Evolutionary conservation across 495 filamentous ascomycete species (phyloP).

Genomic region (Amniculicola lignicola): DNA sequence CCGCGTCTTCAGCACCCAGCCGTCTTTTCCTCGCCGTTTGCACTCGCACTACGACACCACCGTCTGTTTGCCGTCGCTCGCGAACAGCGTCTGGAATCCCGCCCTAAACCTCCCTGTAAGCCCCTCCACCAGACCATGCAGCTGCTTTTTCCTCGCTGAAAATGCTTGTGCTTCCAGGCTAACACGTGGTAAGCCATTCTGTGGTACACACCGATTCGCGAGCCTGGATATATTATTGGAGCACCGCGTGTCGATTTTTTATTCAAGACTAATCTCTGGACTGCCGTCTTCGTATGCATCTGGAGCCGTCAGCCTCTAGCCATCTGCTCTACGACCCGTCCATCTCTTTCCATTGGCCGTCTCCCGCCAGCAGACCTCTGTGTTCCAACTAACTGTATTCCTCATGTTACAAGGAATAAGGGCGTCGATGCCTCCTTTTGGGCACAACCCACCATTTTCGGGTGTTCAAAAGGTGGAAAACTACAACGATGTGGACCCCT

Average conservation of each 20-base stretch:
- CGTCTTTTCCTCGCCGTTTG: not conserved
- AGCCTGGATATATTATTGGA: too few relatives aligned
- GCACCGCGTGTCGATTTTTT: too few relatives aligned
- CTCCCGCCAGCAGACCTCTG: too few relatives aligned
- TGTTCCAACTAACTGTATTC: constrained; percentile 2
- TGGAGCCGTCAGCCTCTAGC: not conserved
- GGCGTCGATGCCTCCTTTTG: constrained; percentile 31
- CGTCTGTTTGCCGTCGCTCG: not conserved
- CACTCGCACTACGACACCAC: not conserved
- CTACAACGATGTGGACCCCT: constrained; percentile 20
- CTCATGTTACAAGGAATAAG: constrained; percentile 27
- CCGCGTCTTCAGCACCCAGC: not conserved
- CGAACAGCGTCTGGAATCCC: not conserved
- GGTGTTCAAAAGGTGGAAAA: constrained; percentile 29
- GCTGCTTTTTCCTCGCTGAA: too few relatives aligned
- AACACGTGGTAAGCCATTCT: too few relatives aligned
- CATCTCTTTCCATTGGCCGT: too few relatives aligned
- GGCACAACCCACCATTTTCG: constrained; percentile 17
- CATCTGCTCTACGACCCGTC: not conserved
- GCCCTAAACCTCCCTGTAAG: not conserved
- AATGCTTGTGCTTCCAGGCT: too few relatives aligned
- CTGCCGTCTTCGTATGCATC: not conserved
- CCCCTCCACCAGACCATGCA: too few relatives aligned
- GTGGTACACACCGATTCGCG: too few relatives aligned
- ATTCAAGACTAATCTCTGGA: too few relatives aligned